Percentiles rank a stretch among this genome's conserved stretches.
phyloP scores from a whole-genome alignment of 108 stramenopile species.

The Cyclostephanos invisitatus region DNA sequence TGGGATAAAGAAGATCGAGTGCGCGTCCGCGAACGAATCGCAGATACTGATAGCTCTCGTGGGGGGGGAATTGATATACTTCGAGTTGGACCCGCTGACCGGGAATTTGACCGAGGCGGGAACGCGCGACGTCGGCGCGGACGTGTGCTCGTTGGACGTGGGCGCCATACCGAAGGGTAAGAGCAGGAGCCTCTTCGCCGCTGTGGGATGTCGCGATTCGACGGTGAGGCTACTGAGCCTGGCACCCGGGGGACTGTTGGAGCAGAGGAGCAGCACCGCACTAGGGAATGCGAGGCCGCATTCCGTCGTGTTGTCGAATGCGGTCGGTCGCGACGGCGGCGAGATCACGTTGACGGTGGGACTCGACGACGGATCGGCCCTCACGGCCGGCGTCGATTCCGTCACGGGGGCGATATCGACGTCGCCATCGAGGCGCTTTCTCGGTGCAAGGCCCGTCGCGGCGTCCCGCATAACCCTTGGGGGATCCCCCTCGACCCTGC shows the following conservation, averaged over 20 bases:
- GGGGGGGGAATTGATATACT: conserved; percentile 95
- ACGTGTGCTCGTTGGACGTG: conserved; percentile 92
- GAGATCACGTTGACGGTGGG: conserved; percentile 87
- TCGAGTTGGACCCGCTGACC: conserved; percentile 89
- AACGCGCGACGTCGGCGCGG: conserved; percentile 84
- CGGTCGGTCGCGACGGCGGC: conserved; percentile 31
- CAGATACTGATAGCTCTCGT: conserved; percentile 93
- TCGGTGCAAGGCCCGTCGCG: conserved; percentile 90
- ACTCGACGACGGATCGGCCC: conserved; percentile 87
- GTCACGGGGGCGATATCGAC: conserved; percentile 89
- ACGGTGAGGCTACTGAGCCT: conserved; percentile 89
- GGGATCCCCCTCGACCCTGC: conserved; percentile 72
- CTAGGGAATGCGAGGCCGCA: conserved; percentile 69
- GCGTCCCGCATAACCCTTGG: conserved; percentile 83
- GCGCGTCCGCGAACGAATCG: conserved; percentile 86
- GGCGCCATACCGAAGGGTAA: conserved; percentile 84
- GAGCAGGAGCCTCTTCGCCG: conserved; percentile 81
- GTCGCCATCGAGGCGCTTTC: conserved; percentile 86
- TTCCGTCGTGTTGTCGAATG: conserved; percentile 50
- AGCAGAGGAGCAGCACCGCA: conserved; percentile 62
- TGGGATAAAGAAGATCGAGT: conserved; percentile 89
- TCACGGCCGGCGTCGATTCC: conserved; percentile 85
- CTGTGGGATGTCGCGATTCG: conserved; percentile 90
- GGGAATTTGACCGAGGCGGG: conserved; percentile 81
- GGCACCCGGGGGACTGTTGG: conserved; percentile 67